A percentile compares a stretch with the other conserved stretches of the same genome.
phyloP scores from a whole-genome alignment of 805 yeast genomes.

The Debaryomyces maramus region DNA sequence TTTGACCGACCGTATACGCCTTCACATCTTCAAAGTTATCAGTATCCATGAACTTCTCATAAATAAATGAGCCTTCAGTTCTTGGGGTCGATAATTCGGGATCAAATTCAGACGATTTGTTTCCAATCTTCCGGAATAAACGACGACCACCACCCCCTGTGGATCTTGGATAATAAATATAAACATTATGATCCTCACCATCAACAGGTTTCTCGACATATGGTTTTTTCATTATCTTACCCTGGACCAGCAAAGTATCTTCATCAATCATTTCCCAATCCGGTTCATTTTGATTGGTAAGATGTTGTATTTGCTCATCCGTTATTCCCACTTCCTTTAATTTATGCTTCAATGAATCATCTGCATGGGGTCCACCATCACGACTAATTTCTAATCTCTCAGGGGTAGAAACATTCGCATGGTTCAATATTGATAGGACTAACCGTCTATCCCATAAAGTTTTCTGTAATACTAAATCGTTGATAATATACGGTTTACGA shows the following conservation, averaged over 20 bases:
- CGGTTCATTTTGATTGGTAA: slow-evolving; percentile 73
- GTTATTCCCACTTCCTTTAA: slow-evolving; percentile 47
- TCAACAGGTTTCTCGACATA: slow-evolving; percentile 98
- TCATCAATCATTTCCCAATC: slow-evolving; percentile 81
- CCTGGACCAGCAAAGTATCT: slow-evolving; percentile 75
- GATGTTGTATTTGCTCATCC: slow-evolving; percentile 49
- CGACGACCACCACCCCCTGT: slow-evolving; percentile 98
- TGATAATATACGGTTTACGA: slow-evolving; percentile 85
- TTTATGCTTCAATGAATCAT: slow-evolving; percentile 46
- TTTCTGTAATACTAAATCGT: slow-evolving; percentile 88
- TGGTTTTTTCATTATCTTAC: slow-evolving; percentile 74
- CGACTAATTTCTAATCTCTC: slow-evolving; percentile 83
- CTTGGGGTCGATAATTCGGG: slow-evolving; percentile 73
- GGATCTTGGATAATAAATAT: slow-evolving; percentile 81
- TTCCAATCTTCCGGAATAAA: slow-evolving; percentile 92
- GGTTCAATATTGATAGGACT: slow-evolving; percentile 75
- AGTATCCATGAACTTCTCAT: slow-evolving; percentile 95
- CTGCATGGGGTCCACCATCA: slow-evolving; percentile 94
- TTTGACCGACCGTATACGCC: slow-evolving; percentile 93
- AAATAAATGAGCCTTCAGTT: slow-evolving; percentile 86
- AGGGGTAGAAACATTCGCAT: slow-evolving; percentile 88
- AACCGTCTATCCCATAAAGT: slow-evolving; percentile 96
- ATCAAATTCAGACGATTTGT: slow-evolving; percentile 95
- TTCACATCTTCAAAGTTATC: slow-evolving; percentile 98
- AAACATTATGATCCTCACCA: slow-evolving; percentile 97